phyloP scores from a whole-genome alignment of 345 rosid genomes.

The Euphorbia tirucalli region DNA sequence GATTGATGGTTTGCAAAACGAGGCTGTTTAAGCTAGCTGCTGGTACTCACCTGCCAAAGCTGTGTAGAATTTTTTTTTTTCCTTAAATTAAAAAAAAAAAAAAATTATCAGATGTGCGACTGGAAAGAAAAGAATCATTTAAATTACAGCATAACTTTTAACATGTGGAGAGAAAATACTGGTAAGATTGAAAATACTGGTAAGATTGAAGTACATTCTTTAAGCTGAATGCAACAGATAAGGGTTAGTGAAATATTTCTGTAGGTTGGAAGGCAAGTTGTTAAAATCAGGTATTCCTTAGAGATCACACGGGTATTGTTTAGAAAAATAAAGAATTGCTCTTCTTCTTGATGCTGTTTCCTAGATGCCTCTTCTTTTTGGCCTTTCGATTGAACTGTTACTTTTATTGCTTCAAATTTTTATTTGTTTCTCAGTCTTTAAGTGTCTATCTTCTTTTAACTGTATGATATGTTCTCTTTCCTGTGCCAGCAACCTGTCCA shows the following conservation, averaged over 20 bases:
- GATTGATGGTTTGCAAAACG: neutral
- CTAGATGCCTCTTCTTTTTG: too few relatives aligned
- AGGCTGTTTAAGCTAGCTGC: neutral
- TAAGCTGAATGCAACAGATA: neutral
- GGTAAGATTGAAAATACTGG: neutral
- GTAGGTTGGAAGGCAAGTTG: neutral
- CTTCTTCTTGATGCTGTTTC: neutral
- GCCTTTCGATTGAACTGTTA: too few relatives aligned
- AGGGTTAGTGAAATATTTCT: too few relatives aligned
- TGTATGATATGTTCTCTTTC: neutral
- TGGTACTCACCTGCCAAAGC: neutral
- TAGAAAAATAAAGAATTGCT: neutral
- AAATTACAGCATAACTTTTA: neutral
- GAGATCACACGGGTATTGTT: too few relatives aligned
- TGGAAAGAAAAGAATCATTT: neutral
- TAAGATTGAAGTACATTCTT: neutral
- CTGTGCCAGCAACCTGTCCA: slow-evolving; percentile 54
- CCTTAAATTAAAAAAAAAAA: too few relatives aligned
- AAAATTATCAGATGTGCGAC: neutral
- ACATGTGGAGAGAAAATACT: too few relatives aligned
- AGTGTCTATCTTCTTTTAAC: neutral
- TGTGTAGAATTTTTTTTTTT: neutral
- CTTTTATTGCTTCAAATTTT: neutral
- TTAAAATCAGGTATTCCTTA: too few relatives aligned
- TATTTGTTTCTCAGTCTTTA: neutral